These are phyloP conservation scores for Leccinum fibrillosum DNA, from an alignment of 768 basidiomycete species.

Conservation along the genomic window DNA sequence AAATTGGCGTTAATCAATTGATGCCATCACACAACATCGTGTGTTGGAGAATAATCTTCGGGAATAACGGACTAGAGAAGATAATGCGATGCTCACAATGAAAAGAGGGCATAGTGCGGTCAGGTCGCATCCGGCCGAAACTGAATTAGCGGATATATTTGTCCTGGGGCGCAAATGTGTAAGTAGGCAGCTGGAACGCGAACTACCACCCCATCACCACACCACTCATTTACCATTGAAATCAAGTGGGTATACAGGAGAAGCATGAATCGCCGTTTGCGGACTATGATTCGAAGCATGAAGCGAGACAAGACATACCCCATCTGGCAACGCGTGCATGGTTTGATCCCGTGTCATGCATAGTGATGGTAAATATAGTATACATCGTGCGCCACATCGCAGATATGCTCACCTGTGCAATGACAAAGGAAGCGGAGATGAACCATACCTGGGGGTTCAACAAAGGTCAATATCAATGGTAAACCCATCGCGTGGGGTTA, in stretches of 20 bases:
- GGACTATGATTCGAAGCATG: background rate
- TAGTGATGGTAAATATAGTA: background rate
- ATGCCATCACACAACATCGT: background rate
- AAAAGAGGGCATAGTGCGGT: conserved; percentile 76
- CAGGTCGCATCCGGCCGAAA: conserved; percentile 80
- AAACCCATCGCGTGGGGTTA: background rate
- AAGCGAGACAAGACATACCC: conserved; percentile 19
- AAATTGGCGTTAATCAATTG: background rate
- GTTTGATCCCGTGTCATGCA: background rate
- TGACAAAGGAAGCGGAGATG: conserved; percentile 75
- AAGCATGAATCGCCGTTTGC: conserved; percentile 18
- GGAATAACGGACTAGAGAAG: background rate
- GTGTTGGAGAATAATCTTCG: background rate
- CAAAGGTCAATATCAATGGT: background rate
- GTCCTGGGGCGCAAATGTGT: conserved; percentile 41
- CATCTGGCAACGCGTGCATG: conserved; percentile 15
- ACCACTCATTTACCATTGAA: background rate
- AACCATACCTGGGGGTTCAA: conserved; percentile 55
- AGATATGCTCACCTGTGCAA: conserved; percentile 54
- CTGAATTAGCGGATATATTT: conserved; percentile 80
- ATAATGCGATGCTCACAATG: conserved; percentile 44
- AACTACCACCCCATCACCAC: conserved; percentile 8
- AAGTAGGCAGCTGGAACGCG: background rate
- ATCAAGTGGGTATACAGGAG: background rate
- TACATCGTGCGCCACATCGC: conserved; percentile 1